Percentiles rank a stretch among this genome's conserved stretches.
These are phyloP conservation scores for Apiospora sp. DNA, from an alignment of 2,329 filamentous ascomycete species.

Conservation along the genomic window DNA sequence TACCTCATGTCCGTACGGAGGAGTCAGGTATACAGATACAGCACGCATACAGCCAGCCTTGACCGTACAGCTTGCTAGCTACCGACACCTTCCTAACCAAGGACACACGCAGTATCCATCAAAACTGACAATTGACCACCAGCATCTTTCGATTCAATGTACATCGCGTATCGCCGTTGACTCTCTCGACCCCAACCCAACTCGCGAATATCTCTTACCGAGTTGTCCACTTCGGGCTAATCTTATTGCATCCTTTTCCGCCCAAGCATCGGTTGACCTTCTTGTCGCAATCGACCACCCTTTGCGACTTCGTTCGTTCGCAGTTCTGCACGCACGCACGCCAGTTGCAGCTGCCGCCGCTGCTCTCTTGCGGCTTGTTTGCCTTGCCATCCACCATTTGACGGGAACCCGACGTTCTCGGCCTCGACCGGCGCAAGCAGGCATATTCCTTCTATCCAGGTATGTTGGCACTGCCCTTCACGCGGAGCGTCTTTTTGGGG, in stretches of 20 bases:
- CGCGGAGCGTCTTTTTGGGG: not conserved
- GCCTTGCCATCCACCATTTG: not conserved
- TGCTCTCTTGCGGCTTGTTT: not conserved
- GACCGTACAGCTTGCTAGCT: not conserved
- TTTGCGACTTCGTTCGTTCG: constrained; percentile 3
- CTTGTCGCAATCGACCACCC: constrained; percentile 7
- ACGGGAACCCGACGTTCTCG: not conserved
- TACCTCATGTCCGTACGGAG: not conserved
- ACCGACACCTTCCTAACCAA: constrained; percentile 16
- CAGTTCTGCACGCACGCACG: not conserved
- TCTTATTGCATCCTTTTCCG: constrained; percentile 13
- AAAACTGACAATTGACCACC: constrained; percentile 10
- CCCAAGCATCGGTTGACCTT: not conserved
- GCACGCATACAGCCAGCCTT: not conserved
- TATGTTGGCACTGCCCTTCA: constrained; percentile 9
- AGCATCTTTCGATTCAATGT: constrained; percentile 11
- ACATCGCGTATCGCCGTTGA: not conserved
- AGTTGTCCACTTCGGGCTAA: not conserved
- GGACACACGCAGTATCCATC: constrained; percentile 8
- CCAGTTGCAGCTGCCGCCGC: not conserved
- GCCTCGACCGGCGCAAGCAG: not conserved
- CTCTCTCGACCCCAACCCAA: constrained; percentile 12
- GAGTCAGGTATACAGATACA: not conserved
- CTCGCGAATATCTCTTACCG: constrained; percentile 13
- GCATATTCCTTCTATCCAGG: constrained; percentile 18